Percentiles rank a stretch among this genome's conserved stretches.
phyloP scores from a whole-genome alignment of 2,329 filamentous ascomycete genomes.

The Hymenoscyphus fructigenus region DNA sequence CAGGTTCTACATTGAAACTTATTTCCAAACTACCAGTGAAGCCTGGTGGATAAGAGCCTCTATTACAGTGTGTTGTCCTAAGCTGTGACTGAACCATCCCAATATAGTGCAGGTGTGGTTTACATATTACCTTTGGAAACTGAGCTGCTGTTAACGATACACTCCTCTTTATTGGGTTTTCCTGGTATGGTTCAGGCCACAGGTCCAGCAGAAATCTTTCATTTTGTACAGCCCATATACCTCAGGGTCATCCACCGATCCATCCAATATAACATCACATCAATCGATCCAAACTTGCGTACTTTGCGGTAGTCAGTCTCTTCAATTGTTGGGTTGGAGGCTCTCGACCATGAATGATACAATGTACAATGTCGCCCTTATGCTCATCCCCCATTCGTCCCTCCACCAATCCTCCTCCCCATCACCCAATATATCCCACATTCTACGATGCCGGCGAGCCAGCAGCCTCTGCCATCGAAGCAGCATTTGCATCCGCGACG shows the following conservation, averaged over 20 bases:
- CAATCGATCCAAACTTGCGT: background rate
- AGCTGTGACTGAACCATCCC: background rate
- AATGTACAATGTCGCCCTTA: conserved; percentile 15
- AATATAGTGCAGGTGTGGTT: background rate
- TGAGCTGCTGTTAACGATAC: background rate
- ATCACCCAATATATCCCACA: conserved; percentile 4
- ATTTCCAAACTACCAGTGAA: background rate
- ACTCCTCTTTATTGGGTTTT: background rate
- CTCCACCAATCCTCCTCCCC: conserved; percentile 7
- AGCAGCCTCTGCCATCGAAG: conserved; percentile 34
- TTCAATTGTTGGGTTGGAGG: conserved; percentile 12
- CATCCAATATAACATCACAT: background rate
- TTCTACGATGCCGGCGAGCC: conserved; percentile 19
- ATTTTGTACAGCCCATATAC: background rate
- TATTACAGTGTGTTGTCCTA: background rate
- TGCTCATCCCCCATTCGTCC: conserved; percentile 9
- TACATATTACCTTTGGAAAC: background rate
- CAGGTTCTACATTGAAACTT: background rate
- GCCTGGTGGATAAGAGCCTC: background rate
- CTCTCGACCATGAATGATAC: conserved; percentile 12
- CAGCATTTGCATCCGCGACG: conserved; percentile 58
- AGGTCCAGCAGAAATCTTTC: background rate
- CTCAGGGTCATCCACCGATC: background rate
- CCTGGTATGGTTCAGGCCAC: background rate
- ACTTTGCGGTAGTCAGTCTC: background rate